phyloP scores from a whole-genome alignment of 495 filamentous ascomycete species.

The Neurospora sp. region DNA sequence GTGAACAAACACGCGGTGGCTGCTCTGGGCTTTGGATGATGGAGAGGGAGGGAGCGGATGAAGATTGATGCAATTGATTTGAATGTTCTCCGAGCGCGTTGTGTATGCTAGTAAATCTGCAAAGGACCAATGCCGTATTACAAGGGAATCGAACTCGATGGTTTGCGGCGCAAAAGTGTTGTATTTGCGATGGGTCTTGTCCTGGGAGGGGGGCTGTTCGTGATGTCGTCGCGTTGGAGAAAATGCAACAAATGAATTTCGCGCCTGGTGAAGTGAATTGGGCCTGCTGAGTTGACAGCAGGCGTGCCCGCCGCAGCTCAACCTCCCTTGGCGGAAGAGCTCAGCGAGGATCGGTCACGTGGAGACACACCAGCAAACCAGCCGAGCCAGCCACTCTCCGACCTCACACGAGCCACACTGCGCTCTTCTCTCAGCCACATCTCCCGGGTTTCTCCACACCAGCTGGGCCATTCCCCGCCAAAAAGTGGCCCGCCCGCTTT shows the following conservation, averaged over 20 bases:
- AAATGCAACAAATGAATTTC: constrained; percentile 14
- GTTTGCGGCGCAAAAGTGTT: constrained; percentile 9
- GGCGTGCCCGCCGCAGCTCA: not conserved
- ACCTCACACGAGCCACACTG: not conserved
- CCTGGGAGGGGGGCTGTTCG: constrained; percentile 11
- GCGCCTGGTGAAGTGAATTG: constrained; percentile 13
- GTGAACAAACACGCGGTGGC: not conserved
- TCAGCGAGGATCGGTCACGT: not conserved
- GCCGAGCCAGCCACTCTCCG: not conserved
- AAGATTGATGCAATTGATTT: not conserved
- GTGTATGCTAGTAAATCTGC: not conserved
- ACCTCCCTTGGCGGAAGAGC: not conserved
- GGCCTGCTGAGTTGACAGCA: not conserved
- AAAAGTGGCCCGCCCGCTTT: not conserved
- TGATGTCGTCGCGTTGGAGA: constrained; percentile 26
- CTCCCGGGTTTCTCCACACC: not conserved
- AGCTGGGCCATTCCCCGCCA: not conserved
- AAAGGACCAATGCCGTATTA: not conserved
- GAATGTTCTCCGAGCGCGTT: not conserved
- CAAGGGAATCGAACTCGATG: constrained; percentile 3
- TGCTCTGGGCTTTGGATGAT: not conserved
- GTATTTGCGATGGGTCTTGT: constrained; percentile 9
- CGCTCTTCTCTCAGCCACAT: not conserved
- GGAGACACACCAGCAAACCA: not conserved
- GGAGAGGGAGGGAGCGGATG: not conserved